Percentiles rank a stretch among this genome's conserved stretches.
These are phyloP conservation scores for Fusarium chaquense DNA, from an alignment of 2,329 filamentous ascomycete genomes.

Conservation along the genomic window DNA sequence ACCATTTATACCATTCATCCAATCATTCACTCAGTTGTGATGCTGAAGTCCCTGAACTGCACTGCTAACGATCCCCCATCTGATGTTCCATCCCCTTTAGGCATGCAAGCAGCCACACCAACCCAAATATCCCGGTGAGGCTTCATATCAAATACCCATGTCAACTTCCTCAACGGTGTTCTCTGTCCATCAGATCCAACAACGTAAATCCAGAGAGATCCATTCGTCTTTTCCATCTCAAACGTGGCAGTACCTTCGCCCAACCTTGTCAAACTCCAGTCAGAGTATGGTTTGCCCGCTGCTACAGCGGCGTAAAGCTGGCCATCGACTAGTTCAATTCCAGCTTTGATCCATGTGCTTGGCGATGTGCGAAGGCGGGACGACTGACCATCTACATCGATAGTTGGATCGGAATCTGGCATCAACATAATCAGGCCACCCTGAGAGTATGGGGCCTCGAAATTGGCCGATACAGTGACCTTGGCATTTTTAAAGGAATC, in stretches of 20 bases:
- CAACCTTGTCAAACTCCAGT: not conserved
- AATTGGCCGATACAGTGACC: not conserved
- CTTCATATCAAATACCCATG: constrained; percentile 6
- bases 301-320: not conserved
- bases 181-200: not conserved
- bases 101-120: constrained; percentile 13
- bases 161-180: constrained; percentile 6
- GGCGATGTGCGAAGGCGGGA: not conserved
- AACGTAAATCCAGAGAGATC: constrained; percentile 1
- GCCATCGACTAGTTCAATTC: not conserved
- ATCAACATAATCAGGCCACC: constrained; percentile 11
- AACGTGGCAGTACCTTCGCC: not conserved
- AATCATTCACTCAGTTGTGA: not conserved
- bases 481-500: not conserved
- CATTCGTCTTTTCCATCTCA: not conserved
- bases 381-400: not conserved
- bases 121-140: not conserved
- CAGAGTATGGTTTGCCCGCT: not conserved
- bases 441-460: not conserved
- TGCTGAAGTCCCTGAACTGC: not conserved
- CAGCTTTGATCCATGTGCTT: constrained; percentile 8
- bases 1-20: not conserved
- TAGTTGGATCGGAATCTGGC: not conserved
- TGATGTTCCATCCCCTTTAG: not conserved
- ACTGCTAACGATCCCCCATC: not conserved